Percentiles rank a stretch among this genome's conserved stretches.
phyloP scores from a whole-genome alignment of 75 land plant species.

The Chamaecyparis obtusa region DNA sequence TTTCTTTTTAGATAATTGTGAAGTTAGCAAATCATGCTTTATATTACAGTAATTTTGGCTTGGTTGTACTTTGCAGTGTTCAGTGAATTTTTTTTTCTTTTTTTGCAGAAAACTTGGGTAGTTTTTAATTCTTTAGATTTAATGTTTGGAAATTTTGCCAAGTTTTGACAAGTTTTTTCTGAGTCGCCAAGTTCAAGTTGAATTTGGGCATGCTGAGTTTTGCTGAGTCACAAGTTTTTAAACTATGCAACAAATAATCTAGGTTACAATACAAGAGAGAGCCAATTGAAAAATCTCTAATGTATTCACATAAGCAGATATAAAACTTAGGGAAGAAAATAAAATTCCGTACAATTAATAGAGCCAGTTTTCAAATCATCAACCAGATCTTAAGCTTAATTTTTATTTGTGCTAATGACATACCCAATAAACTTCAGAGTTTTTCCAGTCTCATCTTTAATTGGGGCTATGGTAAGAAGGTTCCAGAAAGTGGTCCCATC shows the following conservation, averaged over 20 bases:
- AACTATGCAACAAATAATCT: background rate
- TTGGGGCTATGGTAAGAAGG: constrained; percentile 80
- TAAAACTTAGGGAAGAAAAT: background rate
- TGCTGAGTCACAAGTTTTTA: no score
- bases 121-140: no score
- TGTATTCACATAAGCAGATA: background rate
- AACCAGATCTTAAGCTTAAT: background rate
- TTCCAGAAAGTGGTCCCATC: constrained; percentile 88
- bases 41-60: background rate
- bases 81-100: background rate
- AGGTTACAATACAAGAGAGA: background rate
- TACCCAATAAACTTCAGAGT: constrained; percentile 81
- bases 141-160: no score
- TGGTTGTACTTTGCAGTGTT: background rate
- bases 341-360: background rate
- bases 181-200: no score
- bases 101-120: background rate
- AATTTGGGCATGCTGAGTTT: no score
- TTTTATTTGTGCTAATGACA: constrained; percentile 1
- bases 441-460: constrained; percentile 68
- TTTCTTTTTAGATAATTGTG: background rate
- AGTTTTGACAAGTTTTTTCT: no score
- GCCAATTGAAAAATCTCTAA: background rate
- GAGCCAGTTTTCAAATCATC: background rate
- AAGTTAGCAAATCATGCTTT: background rate